Evolutionary conservation across 345 rosid genomes (phyloP), one percentile per base, ranked within the genome.

Genomic region (Eucalyptus microcorys): DNA sequence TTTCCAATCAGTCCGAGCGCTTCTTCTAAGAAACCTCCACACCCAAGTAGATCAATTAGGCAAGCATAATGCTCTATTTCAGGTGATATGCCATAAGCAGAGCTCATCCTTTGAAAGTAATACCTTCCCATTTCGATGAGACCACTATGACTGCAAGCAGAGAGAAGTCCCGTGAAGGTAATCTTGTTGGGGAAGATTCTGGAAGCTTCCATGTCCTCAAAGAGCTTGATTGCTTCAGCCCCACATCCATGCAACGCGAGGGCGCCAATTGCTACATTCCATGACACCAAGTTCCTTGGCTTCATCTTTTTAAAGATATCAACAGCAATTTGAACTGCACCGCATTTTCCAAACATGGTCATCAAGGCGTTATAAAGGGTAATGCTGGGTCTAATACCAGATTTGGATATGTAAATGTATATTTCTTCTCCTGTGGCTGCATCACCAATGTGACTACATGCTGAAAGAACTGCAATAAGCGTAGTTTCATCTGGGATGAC

Each of bases 141-240:
- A 15, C 95, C 94, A 11, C 92, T 87, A 86, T 89, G 93, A 87
- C 94, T 91, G 85, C 95, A 93, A 86, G 94, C 93, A 87, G 91
- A 87, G 84, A 93, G 89, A 85, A 88, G 52, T 52, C 93, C 92
- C 14, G 85, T 88, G 85, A 93, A 93, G 26, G 93, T 91, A 85
- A 92, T 87, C 50, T 89, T 89, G 47, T 91, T 89, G 27, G 91
- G 93, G 86, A 87, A 85, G 71, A 91, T 52, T 40, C 90, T 87
- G 16, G 87, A 10, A 86, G 64, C 90, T 55, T 49, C 88, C 92
- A 93, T 92, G 61, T 88, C 66, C 42, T 76, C 83, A 88, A 91
- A 93, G 45, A 90, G 80, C 37, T 89, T 79, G 45, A 89, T 57
- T 11, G 92, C 93, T 88, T 91, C 92, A 47, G 84, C 59, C 37